Base-by-base conservation (phyloP, 495 filamentous ascomycete genomes). In the Neurospora terricola region DNA sequence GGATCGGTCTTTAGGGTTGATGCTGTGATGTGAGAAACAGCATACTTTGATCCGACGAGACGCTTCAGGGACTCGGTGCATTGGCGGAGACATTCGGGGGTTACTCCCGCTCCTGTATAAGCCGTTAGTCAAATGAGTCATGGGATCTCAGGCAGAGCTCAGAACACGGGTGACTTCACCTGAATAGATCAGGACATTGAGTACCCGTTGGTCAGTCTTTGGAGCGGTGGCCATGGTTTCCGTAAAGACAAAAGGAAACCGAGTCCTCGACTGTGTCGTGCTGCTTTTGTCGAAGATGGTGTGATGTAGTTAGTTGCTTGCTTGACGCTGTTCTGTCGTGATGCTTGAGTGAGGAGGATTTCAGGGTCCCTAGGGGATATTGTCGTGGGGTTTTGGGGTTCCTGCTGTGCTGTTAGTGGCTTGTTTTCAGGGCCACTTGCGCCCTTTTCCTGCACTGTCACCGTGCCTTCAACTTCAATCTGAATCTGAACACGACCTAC, bases 21-120 rank as follows among this genome's bases (percentile, higher is more conserved):
- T 23, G 92, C 90, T 27, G 89, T 91, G 72, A 98, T 87, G 54
- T 93, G 89, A 79, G 92, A 93, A 73, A 99, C 93, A 70, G 95
- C 96, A 81, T 98, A 98, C 81, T 93, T 92, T 45, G 93, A 92
- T 21, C 94, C 93, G n/a, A 98, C 89, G 7, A 98, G 87, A 38
- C 93, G 91, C 75, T 94, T 92, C 18, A 99, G 88, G 59, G 92
- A 92, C 81, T 93, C 96, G 73, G 97, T 87, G 78, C 91, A 93
- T 81, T 98, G 95, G 34, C 92, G 90, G 70, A 98, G 93, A 38
- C 94, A 97, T 79, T 94, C 92, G 71, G 91, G 84, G 7, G 95
- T 96, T 43, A 91, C 92, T 70, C 96, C 96, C 77, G 89, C 89
- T 72, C 94, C 94, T 97, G 70, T 38, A 66, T 38, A 12, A 40